Evolutionary conservation across 257 asterid genomes (phyloP).

Genomic region (Hygrophila difformis): DNA sequence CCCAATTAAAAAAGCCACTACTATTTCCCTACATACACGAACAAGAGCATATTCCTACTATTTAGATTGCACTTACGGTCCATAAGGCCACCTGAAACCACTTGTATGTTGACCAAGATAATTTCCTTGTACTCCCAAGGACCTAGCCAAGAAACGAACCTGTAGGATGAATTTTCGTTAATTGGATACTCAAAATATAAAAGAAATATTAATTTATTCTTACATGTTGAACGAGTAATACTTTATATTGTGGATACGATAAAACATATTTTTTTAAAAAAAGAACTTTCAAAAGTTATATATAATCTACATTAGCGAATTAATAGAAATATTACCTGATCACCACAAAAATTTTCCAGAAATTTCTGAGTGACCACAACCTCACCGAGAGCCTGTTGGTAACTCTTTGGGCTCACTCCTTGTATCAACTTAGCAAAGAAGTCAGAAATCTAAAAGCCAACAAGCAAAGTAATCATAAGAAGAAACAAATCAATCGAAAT

Average conservation of each 20-base stretch:
- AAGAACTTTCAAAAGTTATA: too few species aligned
- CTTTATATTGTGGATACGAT: too few species aligned
- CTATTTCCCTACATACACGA: too few species aligned
- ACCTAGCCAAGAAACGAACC: constrained; percentile 95
- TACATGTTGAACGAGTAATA: too few species aligned
- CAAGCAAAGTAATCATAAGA: background rate
- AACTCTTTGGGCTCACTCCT: constrained; percentile 94
- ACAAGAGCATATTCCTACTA: background rate
- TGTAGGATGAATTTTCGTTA: constrained; percentile 25
- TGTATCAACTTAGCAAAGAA: constrained; percentile 88
- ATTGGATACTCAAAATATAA: constrained; percentile 10
- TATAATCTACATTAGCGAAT: too few species aligned
- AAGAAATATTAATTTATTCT: too few species aligned
- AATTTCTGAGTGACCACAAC: constrained; percentile 82
- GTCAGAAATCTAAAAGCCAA: constrained; percentile 52
- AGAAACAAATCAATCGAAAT: too few species aligned
- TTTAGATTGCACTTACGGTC: constrained; percentile 86
- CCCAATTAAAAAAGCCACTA: background rate
- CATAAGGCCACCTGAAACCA: constrained; percentile 98
- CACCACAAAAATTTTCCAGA: constrained; percentile 86
- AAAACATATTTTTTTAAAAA: too few species aligned
- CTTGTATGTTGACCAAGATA: constrained; percentile 97
- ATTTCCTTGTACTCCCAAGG: constrained; percentile 93
- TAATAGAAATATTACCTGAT: constrained; percentile 86
- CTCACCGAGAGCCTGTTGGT: constrained; percentile 85